phyloP scores from a whole-genome alignment of 306 rosid genomes.

The Glycine tomentella region DNA sequence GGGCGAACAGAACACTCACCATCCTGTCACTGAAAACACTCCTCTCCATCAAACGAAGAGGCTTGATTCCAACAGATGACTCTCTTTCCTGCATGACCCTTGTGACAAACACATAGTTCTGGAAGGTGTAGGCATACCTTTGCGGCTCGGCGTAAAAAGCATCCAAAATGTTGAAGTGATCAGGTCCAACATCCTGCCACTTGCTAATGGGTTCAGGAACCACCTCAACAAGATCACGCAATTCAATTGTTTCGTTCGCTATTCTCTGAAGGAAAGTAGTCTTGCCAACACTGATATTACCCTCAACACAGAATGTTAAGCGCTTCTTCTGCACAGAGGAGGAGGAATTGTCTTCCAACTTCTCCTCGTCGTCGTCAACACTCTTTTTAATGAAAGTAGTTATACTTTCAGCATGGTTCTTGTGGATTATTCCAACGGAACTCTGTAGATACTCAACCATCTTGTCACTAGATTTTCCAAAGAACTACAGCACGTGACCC shows the following conservation, averaged over 20 bases:
- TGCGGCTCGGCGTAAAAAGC: conserved; percentile 97
- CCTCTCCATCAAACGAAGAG: conserved; percentile 98
- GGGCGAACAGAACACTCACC: conserved; percentile 59
- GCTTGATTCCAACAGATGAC: conserved; percentile 93
- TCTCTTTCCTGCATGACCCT: conserved; percentile 98
- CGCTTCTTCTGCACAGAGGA: conserved; percentile 63
- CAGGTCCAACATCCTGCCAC: conserved; percentile 98
- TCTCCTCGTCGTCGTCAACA: conserved; percentile 74
- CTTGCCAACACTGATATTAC: conserved; percentile 97
- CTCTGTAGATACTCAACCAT: conserved; percentile 93
- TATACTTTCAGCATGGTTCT: conserved; percentile 95
- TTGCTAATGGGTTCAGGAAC: conserved; percentile 95
- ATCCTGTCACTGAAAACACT: conserved; percentile 98
- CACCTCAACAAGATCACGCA: conserved; percentile 92
- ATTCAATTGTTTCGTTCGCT: conserved; percentile 90
- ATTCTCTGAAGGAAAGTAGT: conserved; percentile 92
- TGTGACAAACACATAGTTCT: conserved; percentile 96
- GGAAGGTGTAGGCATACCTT: conserved; percentile 97
- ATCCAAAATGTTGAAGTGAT: conserved; percentile 90
- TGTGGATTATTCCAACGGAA: conserved; percentile 94
- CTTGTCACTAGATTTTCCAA: conserved; percentile 80
- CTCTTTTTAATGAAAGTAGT: conserved; percentile 86
- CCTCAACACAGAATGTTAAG: conserved; percentile 92
- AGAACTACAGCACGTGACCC: conserved; percentile 63
- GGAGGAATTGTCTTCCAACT: conserved; percentile 65